Evolutionary conservation across 2,329 filamentous ascomycete species (phyloP).

Genomic region (Bimuria novae-zelandiae): DNA sequence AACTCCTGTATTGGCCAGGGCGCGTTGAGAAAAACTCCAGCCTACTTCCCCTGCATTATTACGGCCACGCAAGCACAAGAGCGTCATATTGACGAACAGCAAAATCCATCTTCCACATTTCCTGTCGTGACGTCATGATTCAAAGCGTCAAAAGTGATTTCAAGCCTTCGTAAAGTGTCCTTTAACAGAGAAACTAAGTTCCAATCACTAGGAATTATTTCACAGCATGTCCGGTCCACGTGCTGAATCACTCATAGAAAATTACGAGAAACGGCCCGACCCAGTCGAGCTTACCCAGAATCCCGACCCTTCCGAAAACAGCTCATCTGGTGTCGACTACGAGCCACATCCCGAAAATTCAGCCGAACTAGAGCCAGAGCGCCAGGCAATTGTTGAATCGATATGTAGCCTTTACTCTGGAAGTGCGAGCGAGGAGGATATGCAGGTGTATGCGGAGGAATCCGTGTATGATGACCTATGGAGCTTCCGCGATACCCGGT

Average conservation of each 20-base stretch:
- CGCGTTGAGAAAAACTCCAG: too few species aligned
- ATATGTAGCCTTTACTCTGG: conserved; percentile 55
- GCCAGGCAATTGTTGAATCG: conserved; percentile 48
- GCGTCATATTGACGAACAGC: too few species aligned
- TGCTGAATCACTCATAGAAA: conserved; percentile 14
- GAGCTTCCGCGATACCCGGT: conserved; percentile 56
- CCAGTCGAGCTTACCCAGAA: conserved; percentile 38
- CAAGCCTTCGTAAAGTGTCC: too few species aligned
- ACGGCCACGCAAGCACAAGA: too few species aligned
- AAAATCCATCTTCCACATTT: too few species aligned
- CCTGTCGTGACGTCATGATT: too few species aligned
- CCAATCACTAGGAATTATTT: too few species aligned
- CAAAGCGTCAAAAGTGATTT: too few species aligned
- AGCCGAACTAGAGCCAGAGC: conserved; percentile 22
- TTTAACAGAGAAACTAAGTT: too few species aligned
- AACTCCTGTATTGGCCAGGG: too few species aligned
- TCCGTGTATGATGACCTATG: conserved; percentile 55
- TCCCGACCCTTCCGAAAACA: conserved; percentile 30
- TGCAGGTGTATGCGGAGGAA: conserved; percentile 54
- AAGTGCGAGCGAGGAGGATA: conserved; percentile 54
- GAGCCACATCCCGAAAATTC: conserved; percentile 32
- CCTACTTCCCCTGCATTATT: too few species aligned
- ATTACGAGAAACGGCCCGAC: conserved; percentile 28
- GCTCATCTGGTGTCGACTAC: too few species aligned
- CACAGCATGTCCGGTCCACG: conserved; percentile 14